phyloP scores from a whole-genome alignment of 139 green algal genomes.

The Chlorella sp. region DNA sequence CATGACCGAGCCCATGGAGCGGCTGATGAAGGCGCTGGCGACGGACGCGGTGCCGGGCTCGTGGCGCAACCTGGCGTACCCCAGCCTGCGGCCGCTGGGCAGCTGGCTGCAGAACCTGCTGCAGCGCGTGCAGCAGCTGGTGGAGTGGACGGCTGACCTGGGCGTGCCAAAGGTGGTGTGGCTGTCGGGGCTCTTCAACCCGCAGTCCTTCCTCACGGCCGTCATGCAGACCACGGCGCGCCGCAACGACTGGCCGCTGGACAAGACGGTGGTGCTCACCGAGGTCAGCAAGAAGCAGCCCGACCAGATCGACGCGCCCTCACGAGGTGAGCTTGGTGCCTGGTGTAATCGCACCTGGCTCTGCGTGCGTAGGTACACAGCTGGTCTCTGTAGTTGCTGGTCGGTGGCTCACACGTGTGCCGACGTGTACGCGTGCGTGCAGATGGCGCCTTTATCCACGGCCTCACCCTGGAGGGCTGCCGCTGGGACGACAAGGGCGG shows the following conservation, averaged over 20 bases:
- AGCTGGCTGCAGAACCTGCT: constrained; percentile 72
- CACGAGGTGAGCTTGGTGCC: too few species aligned
- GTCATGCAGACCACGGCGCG: constrained; percentile 89
- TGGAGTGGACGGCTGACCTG: constrained; percentile 79
- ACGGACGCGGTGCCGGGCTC: constrained; percentile 56
- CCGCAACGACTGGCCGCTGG: constrained; percentile 86
- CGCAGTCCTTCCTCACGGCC: constrained; percentile 89
- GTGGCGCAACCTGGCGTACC: constrained; percentile 79
- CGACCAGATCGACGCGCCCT: constrained; percentile 75
- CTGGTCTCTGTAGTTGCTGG: too few species aligned
- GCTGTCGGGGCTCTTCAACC: constrained; percentile 88
- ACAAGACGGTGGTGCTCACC: constrained; percentile 70
- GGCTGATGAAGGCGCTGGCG: constrained; percentile 66
- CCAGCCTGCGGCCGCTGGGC: constrained; percentile 65
- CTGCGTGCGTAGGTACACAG: too few species aligned
- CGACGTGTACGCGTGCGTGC: too few species aligned
- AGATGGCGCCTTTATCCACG: constrained; percentile 86
- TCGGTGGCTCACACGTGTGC: too few species aligned
- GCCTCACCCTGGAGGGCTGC: constrained; percentile 84
- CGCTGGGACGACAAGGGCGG: constrained; percentile 86
- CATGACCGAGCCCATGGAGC: constrained; percentile 85
- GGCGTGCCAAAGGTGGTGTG: constrained; percentile 75
- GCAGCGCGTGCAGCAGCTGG: constrained; percentile 67
- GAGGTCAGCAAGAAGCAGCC: constrained; percentile 78
- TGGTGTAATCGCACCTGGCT: too few species aligned